These are phyloP conservation scores for Diplodia scrobiculata DNA, from an alignment of 2,329 filamentous ascomycete genomes.

Conservation along the genomic window DNA sequence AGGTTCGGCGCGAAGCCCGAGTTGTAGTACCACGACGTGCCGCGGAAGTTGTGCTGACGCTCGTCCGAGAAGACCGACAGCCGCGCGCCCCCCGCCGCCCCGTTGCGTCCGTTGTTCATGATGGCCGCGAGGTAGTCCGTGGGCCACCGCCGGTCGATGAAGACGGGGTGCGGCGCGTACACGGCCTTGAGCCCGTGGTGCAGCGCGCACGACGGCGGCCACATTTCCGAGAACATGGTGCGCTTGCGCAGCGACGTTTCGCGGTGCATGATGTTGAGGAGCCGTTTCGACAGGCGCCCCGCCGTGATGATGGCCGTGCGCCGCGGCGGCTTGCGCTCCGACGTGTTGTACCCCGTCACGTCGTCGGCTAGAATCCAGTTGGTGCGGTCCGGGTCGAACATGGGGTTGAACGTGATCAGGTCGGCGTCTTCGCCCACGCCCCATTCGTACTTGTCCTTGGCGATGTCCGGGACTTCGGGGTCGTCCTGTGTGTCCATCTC, in stretches of 20 bases:
- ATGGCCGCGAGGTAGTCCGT: slow-evolving; percentile 57
- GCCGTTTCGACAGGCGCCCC: slow-evolving; percentile 65
- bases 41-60: slow-evolving; percentile 57
- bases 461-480: slow-evolving; percentile 60
- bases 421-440: slow-evolving; percentile 73
- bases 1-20: slow-evolving; percentile 57
- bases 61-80: slow-evolving; percentile 55
- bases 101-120: slow-evolving; percentile 59
- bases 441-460: slow-evolving; percentile 60
- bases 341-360: slow-evolving; percentile 66
- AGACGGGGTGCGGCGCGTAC: slow-evolving; percentile 62
- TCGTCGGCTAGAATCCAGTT: slow-evolving; percentile 74
- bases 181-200: slow-evolving; percentile 79
- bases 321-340: slow-evolving; percentile 62
- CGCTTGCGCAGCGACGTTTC: slow-evolving; percentile 69
- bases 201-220: slow-evolving; percentile 68
- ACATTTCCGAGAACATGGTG: slow-evolving; percentile 80
- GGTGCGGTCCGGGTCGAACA: slow-evolving; percentile 71
- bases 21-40: slow-evolving; percentile 58
- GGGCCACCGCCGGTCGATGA: slow-evolving; percentile 60
- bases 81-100: slow-evolving; percentile 53
- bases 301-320: slow-evolving; percentile 73
- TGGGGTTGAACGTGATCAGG: slow-evolving; percentile 74
- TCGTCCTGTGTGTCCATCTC: slow-evolving; percentile 57
- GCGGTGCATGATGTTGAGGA: slow-evolving; percentile 72